Conservation (phyloP, 495 filamentous ascomycete species). For the Venustampulla echinocandica region DNA sequence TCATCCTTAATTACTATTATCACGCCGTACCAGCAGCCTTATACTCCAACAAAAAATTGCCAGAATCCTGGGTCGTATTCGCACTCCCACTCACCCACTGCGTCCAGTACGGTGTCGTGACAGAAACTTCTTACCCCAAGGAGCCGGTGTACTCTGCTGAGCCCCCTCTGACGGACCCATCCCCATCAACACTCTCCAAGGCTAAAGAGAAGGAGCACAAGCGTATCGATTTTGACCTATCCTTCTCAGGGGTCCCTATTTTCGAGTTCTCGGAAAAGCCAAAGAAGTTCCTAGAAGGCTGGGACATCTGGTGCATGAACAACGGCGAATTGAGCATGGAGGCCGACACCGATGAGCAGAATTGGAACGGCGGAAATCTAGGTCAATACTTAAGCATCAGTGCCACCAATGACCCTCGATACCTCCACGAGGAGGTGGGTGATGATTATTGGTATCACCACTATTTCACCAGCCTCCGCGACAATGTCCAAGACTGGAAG, state of each 20-base stretch:
- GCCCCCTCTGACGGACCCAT: background rate
- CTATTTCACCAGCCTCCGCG: too few species aligned
- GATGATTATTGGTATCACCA: too few species aligned
- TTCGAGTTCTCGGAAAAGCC: background rate
- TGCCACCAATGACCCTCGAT: too few species aligned
- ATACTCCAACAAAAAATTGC: constrained; percentile 14
- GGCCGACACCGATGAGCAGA: too few species aligned
- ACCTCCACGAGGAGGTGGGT: too few species aligned
- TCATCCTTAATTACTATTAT: background rate
- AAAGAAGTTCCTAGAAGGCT: background rate
- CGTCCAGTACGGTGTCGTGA: background rate
- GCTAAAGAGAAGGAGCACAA: background rate
- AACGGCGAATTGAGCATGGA: too few species aligned
- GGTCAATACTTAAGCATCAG: too few species aligned
- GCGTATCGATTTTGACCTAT: background rate
- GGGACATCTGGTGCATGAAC: too few species aligned
- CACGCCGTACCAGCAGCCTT: constrained; percentile 5
- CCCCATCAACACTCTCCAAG: background rate
- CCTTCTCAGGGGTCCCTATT: background rate
- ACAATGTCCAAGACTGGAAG: too few species aligned
- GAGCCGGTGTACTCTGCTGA: background rate
- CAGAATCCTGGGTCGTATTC: constrained; percentile 16
- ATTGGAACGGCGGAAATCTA: too few species aligned
- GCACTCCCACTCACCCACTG: constrained; percentile 13
- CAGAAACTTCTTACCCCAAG: constrained; percentile 1